These are phyloP conservation scores for Globisporangium nunn DNA, from an alignment of 352 stramenopile genomes.

Conservation along the genomic window DNA sequence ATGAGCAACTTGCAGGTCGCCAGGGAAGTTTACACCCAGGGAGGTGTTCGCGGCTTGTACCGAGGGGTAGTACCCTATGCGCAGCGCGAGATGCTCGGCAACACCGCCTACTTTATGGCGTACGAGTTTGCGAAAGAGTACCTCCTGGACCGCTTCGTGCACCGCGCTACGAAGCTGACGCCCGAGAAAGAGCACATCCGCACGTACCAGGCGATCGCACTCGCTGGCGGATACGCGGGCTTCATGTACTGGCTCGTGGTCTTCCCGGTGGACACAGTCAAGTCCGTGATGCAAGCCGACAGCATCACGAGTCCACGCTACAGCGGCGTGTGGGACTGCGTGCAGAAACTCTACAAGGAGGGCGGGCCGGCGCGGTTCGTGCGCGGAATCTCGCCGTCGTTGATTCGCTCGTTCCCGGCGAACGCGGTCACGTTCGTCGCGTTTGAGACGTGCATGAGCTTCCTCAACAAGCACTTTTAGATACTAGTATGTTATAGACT, in stretches of 20 bases:
- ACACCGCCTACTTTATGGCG: conserved; percentile 79
- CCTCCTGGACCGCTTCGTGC: conserved; percentile 52
- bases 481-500: conserved; percentile 11
- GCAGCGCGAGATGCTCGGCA: conserved; percentile 76
- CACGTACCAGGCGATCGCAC: conserved; percentile 69
- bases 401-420: conserved; percentile 68
- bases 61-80: conserved; percentile 58
- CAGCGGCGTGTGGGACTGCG: conserved; percentile 60
- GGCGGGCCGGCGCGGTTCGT: conserved; percentile 64
- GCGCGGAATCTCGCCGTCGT: conserved; percentile 67
- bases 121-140: conserved; percentile 68
- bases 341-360: conserved; percentile 58
- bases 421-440: conserved; percentile 85
- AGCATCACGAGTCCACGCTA: conserved; percentile 66
- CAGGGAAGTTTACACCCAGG: conserved; percentile 51
- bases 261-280: conserved; percentile 79
- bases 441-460: conserved; percentile 77
- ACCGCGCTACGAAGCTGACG: conserved; percentile 24
- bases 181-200: conserved; percentile 50
- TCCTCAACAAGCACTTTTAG: conserved; percentile 68
- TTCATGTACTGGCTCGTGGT: conserved; percentile 84
- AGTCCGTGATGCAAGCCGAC: conserved; percentile 79
- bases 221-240: conserved; percentile 62
- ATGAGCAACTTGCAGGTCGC: conserved; percentile 75
- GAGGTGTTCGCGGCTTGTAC: conserved; percentile 65